These are phyloP conservation scores for Globisporangium nodosum DNA, from an alignment of 352 stramenopile genomes.

Conservation along the genomic window DNA sequence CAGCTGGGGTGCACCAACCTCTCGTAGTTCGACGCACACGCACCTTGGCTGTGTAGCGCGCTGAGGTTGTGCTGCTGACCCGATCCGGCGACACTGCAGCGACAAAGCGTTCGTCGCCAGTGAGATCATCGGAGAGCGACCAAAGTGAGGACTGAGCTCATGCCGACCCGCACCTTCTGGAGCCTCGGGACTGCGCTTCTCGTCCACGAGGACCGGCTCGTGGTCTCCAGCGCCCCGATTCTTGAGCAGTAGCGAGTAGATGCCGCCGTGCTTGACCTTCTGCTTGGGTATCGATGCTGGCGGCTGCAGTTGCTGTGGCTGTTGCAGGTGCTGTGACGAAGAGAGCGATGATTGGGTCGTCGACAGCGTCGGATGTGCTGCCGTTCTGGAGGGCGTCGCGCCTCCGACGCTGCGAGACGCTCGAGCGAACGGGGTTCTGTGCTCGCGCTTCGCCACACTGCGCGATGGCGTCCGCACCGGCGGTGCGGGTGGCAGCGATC, in stretches of 20 bases:
- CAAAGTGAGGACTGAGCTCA: background rate
- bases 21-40: background rate
- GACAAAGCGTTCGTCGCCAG: background rate
- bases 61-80: background rate
- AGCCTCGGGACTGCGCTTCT: slow-evolving; percentile 20
- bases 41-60: background rate
- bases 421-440: background rate
- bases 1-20: background rate
- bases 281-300: slow-evolving; percentile 24
- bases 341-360: background rate
- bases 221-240: slow-evolving; percentile 35
- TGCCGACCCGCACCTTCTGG: slow-evolving; percentile 9
- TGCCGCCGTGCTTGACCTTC: slow-evolving; percentile 68
- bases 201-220: slow-evolving; percentile 48
- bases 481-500: background rate
- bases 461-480: background rate
- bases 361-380: background rate
- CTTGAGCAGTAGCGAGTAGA: slow-evolving; percentile 75
- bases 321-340: background rate
- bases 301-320: background rate
- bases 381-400: background rate
- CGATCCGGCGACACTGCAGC: background rate
- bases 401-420: background rate
- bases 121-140: background rate
- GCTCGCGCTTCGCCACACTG: slow-evolving; percentile 7